Conservation (phyloP, 352 stramenopile species). For the Phytophthora tentaculata region DNA sequence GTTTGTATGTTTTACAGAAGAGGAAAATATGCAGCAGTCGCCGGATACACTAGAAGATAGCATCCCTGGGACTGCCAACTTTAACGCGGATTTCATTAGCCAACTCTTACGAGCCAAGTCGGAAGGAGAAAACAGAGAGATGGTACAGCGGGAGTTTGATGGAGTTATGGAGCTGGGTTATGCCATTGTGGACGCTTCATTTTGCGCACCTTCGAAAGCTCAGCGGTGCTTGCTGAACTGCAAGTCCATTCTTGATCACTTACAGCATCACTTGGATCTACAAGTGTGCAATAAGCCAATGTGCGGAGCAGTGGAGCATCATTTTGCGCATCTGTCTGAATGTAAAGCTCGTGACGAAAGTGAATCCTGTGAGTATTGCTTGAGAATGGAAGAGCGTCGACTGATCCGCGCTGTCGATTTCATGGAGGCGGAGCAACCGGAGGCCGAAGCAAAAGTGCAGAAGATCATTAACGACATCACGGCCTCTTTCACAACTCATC, state of each 20-base stretch:
- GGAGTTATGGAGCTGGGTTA: constrained; percentile 51
- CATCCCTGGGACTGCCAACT: constrained; percentile 26
- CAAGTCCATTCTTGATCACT: constrained; percentile 58
- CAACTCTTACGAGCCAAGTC: constrained; percentile 35
- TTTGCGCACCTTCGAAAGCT: constrained; percentile 58
- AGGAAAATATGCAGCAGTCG: constrained; percentile 5
- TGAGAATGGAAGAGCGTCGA: constrained; percentile 59
- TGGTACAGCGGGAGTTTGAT: constrained; percentile 44
- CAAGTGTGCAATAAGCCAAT: constrained; percentile 58
- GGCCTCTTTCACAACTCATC: constrained; percentile 46
- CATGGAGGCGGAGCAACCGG: constrained; percentile 56
- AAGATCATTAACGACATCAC: constrained; percentile 59
- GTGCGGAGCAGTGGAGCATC: constrained; percentile 62
- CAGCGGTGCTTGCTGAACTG: constrained; percentile 59
- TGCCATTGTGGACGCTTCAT: constrained; percentile 67
- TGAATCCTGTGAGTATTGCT: constrained; percentile 60
- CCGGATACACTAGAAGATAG: constrained; percentile 16
- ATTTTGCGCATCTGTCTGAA: constrained; percentile 63
- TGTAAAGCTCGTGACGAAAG: constrained; percentile 44
- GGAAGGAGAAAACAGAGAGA: constrained; percentile 15
- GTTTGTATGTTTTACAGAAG: constrained; percentile 20
- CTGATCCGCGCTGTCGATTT: constrained; percentile 51
- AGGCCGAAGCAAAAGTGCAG: constrained; percentile 62
- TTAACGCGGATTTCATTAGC: constrained; percentile 42
- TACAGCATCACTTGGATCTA: constrained; percentile 69